phyloP scores from a whole-genome alignment of 1,284 basidiomycete genomes.

The Rhodotorula sp. region DNA sequence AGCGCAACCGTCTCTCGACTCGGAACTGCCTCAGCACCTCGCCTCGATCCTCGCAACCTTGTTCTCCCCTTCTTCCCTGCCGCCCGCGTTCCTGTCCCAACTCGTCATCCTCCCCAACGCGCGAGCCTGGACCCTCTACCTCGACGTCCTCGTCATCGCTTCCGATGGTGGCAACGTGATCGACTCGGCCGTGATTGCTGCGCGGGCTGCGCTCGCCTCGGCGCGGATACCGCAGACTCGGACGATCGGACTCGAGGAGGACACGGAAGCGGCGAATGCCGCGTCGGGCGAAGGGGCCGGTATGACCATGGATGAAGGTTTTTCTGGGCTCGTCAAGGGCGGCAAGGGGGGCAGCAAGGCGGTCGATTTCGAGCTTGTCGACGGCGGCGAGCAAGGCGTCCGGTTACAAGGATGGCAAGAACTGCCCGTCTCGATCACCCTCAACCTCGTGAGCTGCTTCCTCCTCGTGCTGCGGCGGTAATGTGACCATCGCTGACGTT shows the following conservation, averaged over 20 bases:
- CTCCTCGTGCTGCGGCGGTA: too few species aligned
- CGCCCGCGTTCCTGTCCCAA: constrained; percentile 30
- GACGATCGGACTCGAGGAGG: constrained; percentile 29
- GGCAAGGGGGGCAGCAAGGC: constrained; percentile 37
- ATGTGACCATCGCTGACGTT: neutral
- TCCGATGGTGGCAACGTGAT: constrained; percentile 35
- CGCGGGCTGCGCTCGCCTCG: constrained; percentile 28
- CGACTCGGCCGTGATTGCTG: constrained; percentile 34
- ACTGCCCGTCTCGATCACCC: constrained; percentile 31
- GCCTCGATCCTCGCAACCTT: constrained; percentile 33
- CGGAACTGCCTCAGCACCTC: constrained; percentile 33
- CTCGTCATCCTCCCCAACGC: constrained; percentile 34
- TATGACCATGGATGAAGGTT: constrained; percentile 27
- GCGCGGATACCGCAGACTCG: constrained; percentile 28
- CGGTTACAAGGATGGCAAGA: constrained; percentile 33
- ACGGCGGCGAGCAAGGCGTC: constrained; percentile 27
- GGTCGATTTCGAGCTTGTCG: constrained; percentile 39
- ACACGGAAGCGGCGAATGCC: neutral
- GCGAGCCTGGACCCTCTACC: constrained; percentile 38
- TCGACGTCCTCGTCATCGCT: constrained; percentile 37
- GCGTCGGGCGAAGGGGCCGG: constrained; percentile 5
- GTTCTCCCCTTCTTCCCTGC: constrained; percentile 29
- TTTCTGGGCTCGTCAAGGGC: constrained; percentile 39
- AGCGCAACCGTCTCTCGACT: constrained; percentile 19
- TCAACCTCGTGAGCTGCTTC: constrained; percentile 29